Conservation (phyloP, 805 yeast species). For the Isabelozyma heimii region DNA sequence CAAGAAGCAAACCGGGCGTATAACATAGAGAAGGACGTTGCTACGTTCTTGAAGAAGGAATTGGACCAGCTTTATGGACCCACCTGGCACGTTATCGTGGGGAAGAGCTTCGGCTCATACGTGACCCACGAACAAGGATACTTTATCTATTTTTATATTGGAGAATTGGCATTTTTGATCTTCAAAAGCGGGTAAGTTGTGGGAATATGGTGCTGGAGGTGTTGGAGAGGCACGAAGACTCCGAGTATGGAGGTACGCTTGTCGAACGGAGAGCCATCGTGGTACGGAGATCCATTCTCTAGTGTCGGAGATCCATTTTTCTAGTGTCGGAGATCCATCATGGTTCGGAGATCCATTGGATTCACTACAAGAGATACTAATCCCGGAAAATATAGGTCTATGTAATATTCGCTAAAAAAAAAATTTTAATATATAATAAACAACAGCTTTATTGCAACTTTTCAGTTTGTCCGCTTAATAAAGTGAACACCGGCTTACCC, state of each 20-base stretch:
- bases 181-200: conserved; percentile 59
- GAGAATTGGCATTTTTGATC: conserved; percentile 61
- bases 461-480: conserved; percentile 79
- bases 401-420: background rate
- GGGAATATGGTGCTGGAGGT: background rate
- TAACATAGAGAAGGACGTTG: conserved; percentile 58
- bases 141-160: conserved; percentile 71
- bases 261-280: too few species aligned
- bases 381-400: background rate
- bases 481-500: conserved; percentile 83
- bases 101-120: conserved; percentile 74
- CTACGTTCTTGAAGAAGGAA: conserved; percentile 62
- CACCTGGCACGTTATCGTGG: conserved; percentile 82
- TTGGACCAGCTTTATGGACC: conserved; percentile 64
- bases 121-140: conserved; percentile 77
- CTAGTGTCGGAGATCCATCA: too few species aligned
- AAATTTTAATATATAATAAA: background rate
- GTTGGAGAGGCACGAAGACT: background rate
- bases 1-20: conserved; percentile 41
- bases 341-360: too few species aligned
- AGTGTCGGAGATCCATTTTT: too few species aligned
- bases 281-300: too few species aligned
- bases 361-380: too few species aligned
- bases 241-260: background rate
- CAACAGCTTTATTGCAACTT: conserved; percentile 15